phyloP scores from a whole-genome alignment of 179 eudicot genomes.

The Beta corolliflora region DNA sequence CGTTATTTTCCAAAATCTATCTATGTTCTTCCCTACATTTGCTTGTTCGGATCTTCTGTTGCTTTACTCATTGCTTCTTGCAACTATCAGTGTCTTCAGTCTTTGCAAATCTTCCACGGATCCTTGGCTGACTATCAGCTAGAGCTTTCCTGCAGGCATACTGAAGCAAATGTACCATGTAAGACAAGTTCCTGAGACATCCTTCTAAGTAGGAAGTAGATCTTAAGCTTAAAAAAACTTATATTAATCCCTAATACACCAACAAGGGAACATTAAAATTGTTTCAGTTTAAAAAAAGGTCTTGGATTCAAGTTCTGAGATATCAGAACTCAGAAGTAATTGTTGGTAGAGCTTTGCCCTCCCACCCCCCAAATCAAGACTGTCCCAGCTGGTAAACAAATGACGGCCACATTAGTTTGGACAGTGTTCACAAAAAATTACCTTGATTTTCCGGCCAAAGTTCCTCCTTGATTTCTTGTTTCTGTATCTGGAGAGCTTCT shows the following conservation, averaged over 20 bases:
- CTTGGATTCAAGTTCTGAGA: too few relatives aligned
- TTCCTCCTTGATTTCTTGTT: slow-evolving; percentile 91
- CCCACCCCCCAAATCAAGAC: too few relatives aligned
- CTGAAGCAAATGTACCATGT: slow-evolving; percentile 41
- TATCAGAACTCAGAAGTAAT: too few relatives aligned
- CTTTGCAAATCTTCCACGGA: slow-evolving; percentile 92
- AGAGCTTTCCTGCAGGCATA: slow-evolving; percentile 98
- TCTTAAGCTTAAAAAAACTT: neutral
- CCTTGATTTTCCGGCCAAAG: slow-evolving; percentile 95
- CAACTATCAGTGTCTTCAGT: slow-evolving; percentile 47
- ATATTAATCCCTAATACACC: neutral
- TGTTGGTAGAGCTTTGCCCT: too few relatives aligned
- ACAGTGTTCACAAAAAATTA: slow-evolving; percentile 21
- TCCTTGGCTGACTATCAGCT: slow-evolving; percentile 94
- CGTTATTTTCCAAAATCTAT: slow-evolving; percentile 16
- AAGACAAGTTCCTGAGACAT: neutral
- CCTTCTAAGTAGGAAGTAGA: neutral
- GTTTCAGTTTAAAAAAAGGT: too few relatives aligned
- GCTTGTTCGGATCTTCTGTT: slow-evolving; percentile 7
- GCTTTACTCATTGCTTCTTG: slow-evolving; percentile 41
- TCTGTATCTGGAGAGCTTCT: slow-evolving; percentile 89
- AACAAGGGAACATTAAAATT: too few relatives aligned
- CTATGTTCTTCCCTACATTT: slow-evolving; percentile 26
- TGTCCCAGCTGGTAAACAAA: neutral
- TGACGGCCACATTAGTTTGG: neutral